Conservation (phyloP, 129 eudicot species). For the Helianthus annuus region DNA sequence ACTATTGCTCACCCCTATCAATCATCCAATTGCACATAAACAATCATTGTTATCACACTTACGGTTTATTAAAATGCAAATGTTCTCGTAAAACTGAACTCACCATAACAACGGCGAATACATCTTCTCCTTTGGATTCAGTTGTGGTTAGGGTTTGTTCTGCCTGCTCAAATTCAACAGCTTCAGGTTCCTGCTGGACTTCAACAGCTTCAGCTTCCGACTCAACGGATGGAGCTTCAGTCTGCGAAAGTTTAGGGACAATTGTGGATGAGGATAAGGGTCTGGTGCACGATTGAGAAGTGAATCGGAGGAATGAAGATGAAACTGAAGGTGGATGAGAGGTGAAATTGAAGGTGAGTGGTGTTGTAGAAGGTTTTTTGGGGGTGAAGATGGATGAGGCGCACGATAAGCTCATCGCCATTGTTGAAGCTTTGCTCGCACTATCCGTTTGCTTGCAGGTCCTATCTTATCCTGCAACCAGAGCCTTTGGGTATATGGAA, state of each 20-base stretch:
- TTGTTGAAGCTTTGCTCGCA: constrained; percentile 29
- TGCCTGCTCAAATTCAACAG: constrained; percentile 21
- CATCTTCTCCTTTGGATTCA: constrained; percentile 61
- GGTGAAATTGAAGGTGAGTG: constrained; percentile 30
- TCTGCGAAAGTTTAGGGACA: constrained; percentile 46
- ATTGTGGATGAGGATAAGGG: constrained; percentile 25
- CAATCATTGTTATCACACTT: not conserved
- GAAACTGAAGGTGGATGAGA: constrained; percentile 29
- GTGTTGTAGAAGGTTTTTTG: constrained; percentile 25
- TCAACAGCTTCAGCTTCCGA: constrained; percentile 33
- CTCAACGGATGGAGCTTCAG: constrained; percentile 38
- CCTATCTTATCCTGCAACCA: constrained; percentile 31
- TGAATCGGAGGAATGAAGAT: constrained; percentile 41
- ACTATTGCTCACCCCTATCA: too few species aligned
- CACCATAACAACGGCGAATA: constrained; percentile 96
- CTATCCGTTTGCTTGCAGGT: not conserved
- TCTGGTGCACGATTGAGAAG: constrained; percentile 22
- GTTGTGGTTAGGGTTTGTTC: constrained; percentile 23
- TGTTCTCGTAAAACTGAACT: constrained; percentile 18
- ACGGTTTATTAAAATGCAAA: too few species aligned
- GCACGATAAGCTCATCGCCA: constrained; percentile 48
- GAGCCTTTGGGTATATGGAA: constrained; percentile 1
- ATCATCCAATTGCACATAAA: not conserved
- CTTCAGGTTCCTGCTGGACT: constrained; percentile 37
- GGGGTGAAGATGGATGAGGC: constrained; percentile 42